These are phyloP conservation scores for Hypoxylon fuscum DNA, from an alignment of 495 filamentous ascomycete genomes.

Conservation along the genomic window DNA sequence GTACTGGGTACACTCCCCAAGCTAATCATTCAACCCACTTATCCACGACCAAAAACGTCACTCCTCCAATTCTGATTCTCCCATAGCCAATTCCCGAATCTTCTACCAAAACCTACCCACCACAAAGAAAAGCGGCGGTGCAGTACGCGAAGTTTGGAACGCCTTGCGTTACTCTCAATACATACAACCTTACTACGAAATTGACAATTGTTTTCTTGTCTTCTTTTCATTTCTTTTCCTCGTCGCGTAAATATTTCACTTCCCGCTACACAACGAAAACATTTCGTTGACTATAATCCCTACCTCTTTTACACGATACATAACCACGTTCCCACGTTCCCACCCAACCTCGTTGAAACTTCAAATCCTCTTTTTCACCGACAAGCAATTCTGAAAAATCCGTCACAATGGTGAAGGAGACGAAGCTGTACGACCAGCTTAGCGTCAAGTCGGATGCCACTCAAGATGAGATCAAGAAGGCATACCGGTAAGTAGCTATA, in stretches of 20 bases:
- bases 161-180: constrained; percentile 1
- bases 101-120: constrained; percentile 37
- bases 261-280: background rate
- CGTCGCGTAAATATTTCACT: background rate
- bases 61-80: constrained; percentile 8
- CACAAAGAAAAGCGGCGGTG: constrained; percentile 33
- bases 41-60: constrained; percentile 32
- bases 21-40: too few species aligned
- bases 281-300: constrained; percentile 9
- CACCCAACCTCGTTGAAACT: constrained; percentile 1
- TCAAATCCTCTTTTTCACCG: background rate
- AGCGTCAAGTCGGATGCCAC: constrained; percentile 78
- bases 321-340: constrained; percentile 8
- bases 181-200: constrained; percentile 4
- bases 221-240: constrained; percentile 17
- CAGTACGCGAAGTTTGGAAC: constrained; percentile 24
- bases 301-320: constrained; percentile 10
- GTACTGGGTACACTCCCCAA: too few species aligned
- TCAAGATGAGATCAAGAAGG: constrained; percentile 97
- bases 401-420: constrained; percentile 81
- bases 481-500: constrained; percentile 83
- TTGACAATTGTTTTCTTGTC: constrained; percentile 20
- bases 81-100: constrained; percentile 43
- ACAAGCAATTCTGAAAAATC: constrained; percentile 1
- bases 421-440: constrained; percentile 83